These are phyloP conservation scores for Mucor ambiguus DNA, from an alignment of 371 early-diverging fungal species.

Conservation along the genomic window DNA sequence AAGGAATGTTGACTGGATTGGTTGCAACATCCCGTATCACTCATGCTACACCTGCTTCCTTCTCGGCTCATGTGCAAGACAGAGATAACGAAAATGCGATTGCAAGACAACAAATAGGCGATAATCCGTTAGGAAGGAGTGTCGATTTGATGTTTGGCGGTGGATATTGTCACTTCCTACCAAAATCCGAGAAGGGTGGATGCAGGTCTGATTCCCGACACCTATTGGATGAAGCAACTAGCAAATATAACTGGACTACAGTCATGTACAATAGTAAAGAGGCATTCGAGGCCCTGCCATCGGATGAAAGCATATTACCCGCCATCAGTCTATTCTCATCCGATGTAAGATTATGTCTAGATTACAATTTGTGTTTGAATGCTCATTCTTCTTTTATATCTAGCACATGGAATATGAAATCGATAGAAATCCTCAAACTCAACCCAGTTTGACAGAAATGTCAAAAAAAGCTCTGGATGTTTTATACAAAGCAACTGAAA, in stretches of 20 bases:
- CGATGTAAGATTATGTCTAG: conserved; percentile 9
- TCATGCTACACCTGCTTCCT: conserved; percentile 85
- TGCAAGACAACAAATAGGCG: conserved; percentile 87
- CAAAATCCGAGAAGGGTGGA: conserved; percentile 59
- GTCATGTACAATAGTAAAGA: conserved; percentile 51
- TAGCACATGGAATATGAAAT: conserved; percentile 91
- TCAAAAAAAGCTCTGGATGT: conserved; percentile 73
- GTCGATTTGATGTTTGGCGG: conserved; percentile 94
- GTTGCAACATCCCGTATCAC: conserved; percentile 94
- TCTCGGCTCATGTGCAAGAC: conserved; percentile 80
- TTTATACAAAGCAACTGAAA: conserved; percentile 46
- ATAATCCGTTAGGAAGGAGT: conserved; percentile 77
- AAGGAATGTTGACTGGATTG: conserved; percentile 85
- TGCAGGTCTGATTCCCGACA: conserved; percentile 80
- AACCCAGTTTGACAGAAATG: conserved; percentile 91
- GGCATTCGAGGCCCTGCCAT: conserved; percentile 61
- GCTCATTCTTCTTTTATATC: background rate
- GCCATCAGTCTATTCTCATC: conserved; percentile 70
- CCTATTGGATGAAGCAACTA: conserved; percentile 56
- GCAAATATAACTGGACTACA: conserved; percentile 60
- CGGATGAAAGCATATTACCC: conserved; percentile 58
- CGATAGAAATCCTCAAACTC: conserved; percentile 67
- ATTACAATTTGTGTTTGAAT: no score
- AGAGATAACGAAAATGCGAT: conserved; percentile 85
- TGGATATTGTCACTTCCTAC: conserved; percentile 85